Evolutionary conservation across 108 stramenopile species (phyloP), one percentile per base, ranked within the genome.

Genomic region (Thalassiosira profunda): DNA sequence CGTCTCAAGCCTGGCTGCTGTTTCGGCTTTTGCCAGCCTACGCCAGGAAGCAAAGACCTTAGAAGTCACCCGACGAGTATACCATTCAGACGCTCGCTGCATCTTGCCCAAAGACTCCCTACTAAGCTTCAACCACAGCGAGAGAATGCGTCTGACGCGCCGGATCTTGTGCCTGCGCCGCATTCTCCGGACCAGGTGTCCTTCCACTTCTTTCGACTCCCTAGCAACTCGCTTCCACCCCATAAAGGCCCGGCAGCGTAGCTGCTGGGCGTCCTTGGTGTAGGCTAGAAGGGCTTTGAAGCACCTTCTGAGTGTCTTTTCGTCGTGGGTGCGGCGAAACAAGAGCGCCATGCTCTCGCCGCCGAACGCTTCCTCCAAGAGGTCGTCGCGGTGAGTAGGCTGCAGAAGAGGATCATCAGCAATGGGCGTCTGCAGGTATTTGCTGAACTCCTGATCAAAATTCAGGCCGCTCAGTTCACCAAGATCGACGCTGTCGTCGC

Each of bases 281-380:
- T 38, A 11, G 2, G 36, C 24, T 40, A 58, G 9, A 25, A 58
- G 56, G 26, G 0, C 38, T 23, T 10, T 0, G n/a, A 58, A 36
- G 14, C 56, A 58, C 36, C n/a, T 34, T 14, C 35, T 58, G 7
- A 28, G 17, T 10, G 29, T 20, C 15, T 58, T 36, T 34, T 58
- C 56, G 41, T 58, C 56, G 25, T 36, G 56, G 41, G 23, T 58
- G 38, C 56, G 56, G 29, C 33, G 56, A 40, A 58, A 58, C 4
- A 58, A 40, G 35, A 58, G 38, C 0, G 36, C 36, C 56, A 58
- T 58, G 33, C 25, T 58, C 41, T 58, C 35, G 4, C 36, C 56
- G 25, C 35, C 26, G 26, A 34, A 58, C 9, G 35, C 35, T 58
- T 58, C 56, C 7, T 58, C 35, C 38, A 40, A 8, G 3, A 8